Conservation (phyloP, 306 rosid species). For the Castanea mollissima region DNA sequence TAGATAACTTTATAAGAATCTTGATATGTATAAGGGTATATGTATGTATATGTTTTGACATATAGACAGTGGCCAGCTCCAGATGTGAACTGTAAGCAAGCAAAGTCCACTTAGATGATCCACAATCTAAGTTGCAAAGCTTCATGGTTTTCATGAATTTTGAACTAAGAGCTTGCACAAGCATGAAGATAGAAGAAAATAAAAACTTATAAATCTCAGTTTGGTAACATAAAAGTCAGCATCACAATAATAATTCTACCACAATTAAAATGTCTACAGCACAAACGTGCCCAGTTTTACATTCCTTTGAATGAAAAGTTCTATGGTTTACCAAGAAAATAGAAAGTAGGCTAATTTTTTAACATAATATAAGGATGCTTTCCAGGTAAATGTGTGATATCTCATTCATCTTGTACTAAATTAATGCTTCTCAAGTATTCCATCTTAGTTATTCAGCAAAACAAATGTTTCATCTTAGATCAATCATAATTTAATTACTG, state of each 20-base stretch:
- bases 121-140: neutral
- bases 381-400: neutral
- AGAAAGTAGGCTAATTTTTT: neutral
- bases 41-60: neutral
- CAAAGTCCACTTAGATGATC: neutral
- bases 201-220: neutral
- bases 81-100: neutral
- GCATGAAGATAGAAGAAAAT: neutral
- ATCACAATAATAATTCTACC: neutral
- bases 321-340: neutral
- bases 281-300: neutral
- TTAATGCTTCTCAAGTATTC: neutral
- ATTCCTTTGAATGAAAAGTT: neutral
- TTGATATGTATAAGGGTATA: neutral
- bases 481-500: neutral
- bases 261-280: neutral
- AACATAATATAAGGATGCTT: neutral
- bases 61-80: neutral
- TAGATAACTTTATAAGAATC: slow-evolving; percentile 4
- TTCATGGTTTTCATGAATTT: neutral
- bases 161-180: neutral
- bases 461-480: no score
- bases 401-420: neutral
- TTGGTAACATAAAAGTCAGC: neutral
- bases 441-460: neutral